Evolutionary conservation across 2,329 filamentous ascomycete species (phyloP), one percentile per base, ranked within the genome.

Genomic region (Gnomoniopsis sp.): DNA sequence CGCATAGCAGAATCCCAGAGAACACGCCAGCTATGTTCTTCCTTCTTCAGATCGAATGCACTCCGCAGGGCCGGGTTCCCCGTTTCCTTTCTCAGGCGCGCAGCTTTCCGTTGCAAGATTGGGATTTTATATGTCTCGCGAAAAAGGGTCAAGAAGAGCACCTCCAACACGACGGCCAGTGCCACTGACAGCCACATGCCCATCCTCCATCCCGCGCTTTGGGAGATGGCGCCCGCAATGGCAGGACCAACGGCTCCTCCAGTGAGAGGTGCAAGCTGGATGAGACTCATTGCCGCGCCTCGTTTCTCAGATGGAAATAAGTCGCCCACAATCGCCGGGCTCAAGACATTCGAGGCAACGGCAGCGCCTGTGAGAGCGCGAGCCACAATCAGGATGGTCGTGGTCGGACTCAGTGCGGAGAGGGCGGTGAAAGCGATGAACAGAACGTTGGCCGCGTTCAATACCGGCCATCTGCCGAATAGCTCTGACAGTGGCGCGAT

Each of bases 401-500:
- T 71, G 62, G 71, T 79, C 21, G 71, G 71, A 55, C 74, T 74
- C 11, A 82, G 63, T 1, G 82, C 82, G 1, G 75, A 72, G 3
- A 79, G 66, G 2, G 79, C 65, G 43, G 79, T 84, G 46, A 79
- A 73, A 1, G 68, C 55, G 54, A 83, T 78, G 70, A 83, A 83
- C 47, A 80, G 69, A 6, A 75, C 59, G 65, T 84, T 86, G 66
- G 77, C 78, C 6, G 66, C 68, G 68, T 84, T 81, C 64, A 86
- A 76, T 53, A 87, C 77, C 4, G 76, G 75, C 58, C 79, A 77
- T 1, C 84, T 79, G 38, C 85, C 84, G 63, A 80, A 79, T 12
- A 84, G 71, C 69, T 90, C 87, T 7, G 80, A 85, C 6, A 88
- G 69, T 0, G 87, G 86, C 11, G 84, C 86, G 65, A 86, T 83